Base-by-base conservation (phyloP, 1,284 basidiomycete species). In the Cronartium ribicola region DNA sequence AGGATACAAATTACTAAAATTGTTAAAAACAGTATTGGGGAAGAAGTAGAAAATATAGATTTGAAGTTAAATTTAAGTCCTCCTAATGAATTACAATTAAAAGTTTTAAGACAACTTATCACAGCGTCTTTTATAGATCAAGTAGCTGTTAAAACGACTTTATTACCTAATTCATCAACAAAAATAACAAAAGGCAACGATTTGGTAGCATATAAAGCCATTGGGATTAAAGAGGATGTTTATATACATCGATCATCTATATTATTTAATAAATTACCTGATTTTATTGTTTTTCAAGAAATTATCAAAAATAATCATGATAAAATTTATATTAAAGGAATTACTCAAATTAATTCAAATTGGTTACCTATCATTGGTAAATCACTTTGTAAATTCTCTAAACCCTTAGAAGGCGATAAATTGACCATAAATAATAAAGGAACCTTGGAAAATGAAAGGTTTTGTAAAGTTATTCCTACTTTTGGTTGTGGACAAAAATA, bases 61-160 rank as follows among this genome's bases (percentile, higher is more conserved):
- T 76, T 68, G 48, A 66, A 51, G 55, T 68, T 46, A 43, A 75
- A 76, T 55, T 75, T 81, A 4, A 29, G 66, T 0, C 80, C 79
- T 39, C 80, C 79, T 11, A 79, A 66, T 55, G 69, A 78, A 22
- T 65, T 75, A 29, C 80, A 97, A 89, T 84, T 96, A 77, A 98
- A 96, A 81, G 87, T 94, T 36, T 84, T 99, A 14, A 87, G 91
- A 44, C 96, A 98, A 80, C 85, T 98, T 20, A 81, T 98, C 62
- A 86, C 90, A 0, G 89, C 94, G 1, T 92, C 89, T 5, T 98
- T 96, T 83, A 91, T 98, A 78, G 95, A 99, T 82, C 94, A 97
- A 81, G 88, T 98, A 3, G 96, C 96, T 14, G 87, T 95, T 29
- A 88, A 96, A 20, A 93, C 92, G 78, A 94, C 98, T 79, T 81